These are phyloP conservation scores for Pythium vanterpoolii DNA, from an alignment of 352 stramenopile species.

Conservation along the genomic window DNA sequence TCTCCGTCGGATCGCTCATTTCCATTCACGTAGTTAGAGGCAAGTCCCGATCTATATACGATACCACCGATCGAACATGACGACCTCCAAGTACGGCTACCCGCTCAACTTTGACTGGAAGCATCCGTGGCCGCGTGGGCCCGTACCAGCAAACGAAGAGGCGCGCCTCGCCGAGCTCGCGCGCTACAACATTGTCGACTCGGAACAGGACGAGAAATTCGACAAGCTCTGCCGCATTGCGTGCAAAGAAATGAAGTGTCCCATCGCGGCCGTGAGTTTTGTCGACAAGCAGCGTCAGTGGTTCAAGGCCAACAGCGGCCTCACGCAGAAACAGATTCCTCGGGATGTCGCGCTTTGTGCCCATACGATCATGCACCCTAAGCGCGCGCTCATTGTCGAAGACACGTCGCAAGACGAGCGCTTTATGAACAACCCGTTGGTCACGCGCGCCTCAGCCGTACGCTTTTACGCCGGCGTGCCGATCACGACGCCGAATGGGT, in stretches of 20 bases:
- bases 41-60: neutral
- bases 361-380: constrained; percentile 86
- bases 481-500: constrained; percentile 72
- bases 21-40: constrained; percentile 12
- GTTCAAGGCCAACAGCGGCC: constrained; percentile 84
- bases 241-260: constrained; percentile 89
- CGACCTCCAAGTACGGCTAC: constrained; percentile 64
- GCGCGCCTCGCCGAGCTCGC: constrained; percentile 58
- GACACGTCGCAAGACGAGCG: constrained; percentile 81
- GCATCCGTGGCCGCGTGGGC: constrained; percentile 76
- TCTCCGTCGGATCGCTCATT: constrained; percentile 3
- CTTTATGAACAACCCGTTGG: constrained; percentile 80
- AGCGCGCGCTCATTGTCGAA: constrained; percentile 75
- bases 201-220: constrained; percentile 80
- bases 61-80: no score
- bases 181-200: constrained; percentile 78
- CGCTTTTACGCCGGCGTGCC: constrained; percentile 82
- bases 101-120: constrained; percentile 83
- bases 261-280: constrained; percentile 82
- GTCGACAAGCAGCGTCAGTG: constrained; percentile 86
- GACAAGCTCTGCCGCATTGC: constrained; percentile 86
- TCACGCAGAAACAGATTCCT: constrained; percentile 83
- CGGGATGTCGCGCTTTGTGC: constrained; percentile 79
- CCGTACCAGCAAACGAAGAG: constrained; percentile 68
- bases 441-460: constrained; percentile 77